phyloP scores from a whole-genome alignment of 176 grass and related monocot species.

The Eleusine indica region DNA sequence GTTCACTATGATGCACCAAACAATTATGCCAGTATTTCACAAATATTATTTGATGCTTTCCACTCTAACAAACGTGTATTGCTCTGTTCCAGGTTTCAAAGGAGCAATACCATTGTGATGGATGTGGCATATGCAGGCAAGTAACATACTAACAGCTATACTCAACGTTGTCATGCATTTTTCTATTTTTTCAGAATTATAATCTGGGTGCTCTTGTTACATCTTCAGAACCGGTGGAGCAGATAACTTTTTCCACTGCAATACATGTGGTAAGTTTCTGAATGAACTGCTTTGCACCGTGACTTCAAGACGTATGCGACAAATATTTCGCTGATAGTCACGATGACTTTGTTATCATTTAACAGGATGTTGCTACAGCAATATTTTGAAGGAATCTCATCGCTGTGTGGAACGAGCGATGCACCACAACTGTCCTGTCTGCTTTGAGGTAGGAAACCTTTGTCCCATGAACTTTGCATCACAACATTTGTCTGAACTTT shows the following conservation, averaged over 20 bases:
- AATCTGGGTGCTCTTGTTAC: slow-evolving; percentile 1
- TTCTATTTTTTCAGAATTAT: background rate
- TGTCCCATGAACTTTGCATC: background rate
- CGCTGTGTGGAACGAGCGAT: slow-evolving; percentile 81
- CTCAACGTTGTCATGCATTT: background rate
- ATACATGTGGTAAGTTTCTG: slow-evolving; percentile 59
- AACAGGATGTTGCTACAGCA: slow-evolving; percentile 82
- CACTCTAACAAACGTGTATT: background rate
- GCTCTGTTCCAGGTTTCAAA: slow-evolving; percentile 58
- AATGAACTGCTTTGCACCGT: too few species aligned
- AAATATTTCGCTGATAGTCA: background rate
- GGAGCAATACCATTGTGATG: slow-evolving; percentile 78
- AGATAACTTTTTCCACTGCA: slow-evolving; percentile 78
- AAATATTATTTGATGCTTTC: background rate
- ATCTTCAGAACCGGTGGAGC: slow-evolving; percentile 60
- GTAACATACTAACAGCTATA: background rate
- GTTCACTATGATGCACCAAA: background rate
- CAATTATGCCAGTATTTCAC: background rate
- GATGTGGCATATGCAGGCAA: slow-evolving; percentile 91
- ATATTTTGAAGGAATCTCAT: slow-evolving; percentile 69
- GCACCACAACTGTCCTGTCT: slow-evolving; percentile 90
- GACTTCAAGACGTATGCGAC: background rate
- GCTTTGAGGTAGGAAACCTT: slow-evolving; percentile 68
- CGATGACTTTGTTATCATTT: background rate
- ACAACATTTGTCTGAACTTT: background rate